A percentile compares a stretch with the other conserved stretches of the same genome.
Evolutionary conservation across 805 yeast genomes (phyloP).

Genomic region (Candida xiaguanensis): DNA sequence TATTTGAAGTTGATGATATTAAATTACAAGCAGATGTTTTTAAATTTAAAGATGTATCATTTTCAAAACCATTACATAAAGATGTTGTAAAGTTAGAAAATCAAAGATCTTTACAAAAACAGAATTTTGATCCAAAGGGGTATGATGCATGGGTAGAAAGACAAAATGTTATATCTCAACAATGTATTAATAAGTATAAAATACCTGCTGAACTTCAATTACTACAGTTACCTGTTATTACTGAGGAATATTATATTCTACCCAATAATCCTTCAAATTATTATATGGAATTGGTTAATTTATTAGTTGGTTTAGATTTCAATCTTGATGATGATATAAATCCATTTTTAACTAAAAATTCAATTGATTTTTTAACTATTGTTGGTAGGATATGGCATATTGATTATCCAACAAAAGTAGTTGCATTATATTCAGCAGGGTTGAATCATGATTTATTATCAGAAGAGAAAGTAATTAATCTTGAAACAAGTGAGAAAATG

Average conservation of each 20-base stretch:
- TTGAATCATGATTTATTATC: slow-evolving; percentile 27
- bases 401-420: slow-evolving; percentile 45
- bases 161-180: slow-evolving; percentile 21
- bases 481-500: slow-evolving; percentile 21
- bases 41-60: slow-evolving; percentile 36
- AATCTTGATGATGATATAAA: slow-evolving; percentile 13
- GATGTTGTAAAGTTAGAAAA: slow-evolving; percentile 21
- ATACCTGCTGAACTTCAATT: slow-evolving; percentile 30
- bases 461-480: slow-evolving; percentile 23
- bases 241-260: slow-evolving; percentile 34
- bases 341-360: slow-evolving; percentile 35
- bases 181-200: slow-evolving; percentile 25
- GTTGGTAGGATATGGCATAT: slow-evolving; percentile 60
- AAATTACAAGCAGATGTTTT: slow-evolving; percentile 55
- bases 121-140: slow-evolving; percentile 17
- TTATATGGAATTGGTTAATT: slow-evolving; percentile 29
- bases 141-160: slow-evolving; percentile 32
- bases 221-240: slow-evolving; percentile 30
- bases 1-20: slow-evolving; percentile 48
- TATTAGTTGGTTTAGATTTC: slow-evolving; percentile 1
- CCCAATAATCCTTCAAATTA: slow-evolving; percentile 24
- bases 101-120: not conserved
- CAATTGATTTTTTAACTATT: slow-evolving; percentile 39
- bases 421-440: slow-evolving; percentile 48
- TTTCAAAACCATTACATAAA: slow-evolving; percentile 35